These are phyloP conservation scores for Aureobasidium musti DNA, from an alignment of 2,329 filamentous ascomycete genomes.

Conservation along the genomic window DNA sequence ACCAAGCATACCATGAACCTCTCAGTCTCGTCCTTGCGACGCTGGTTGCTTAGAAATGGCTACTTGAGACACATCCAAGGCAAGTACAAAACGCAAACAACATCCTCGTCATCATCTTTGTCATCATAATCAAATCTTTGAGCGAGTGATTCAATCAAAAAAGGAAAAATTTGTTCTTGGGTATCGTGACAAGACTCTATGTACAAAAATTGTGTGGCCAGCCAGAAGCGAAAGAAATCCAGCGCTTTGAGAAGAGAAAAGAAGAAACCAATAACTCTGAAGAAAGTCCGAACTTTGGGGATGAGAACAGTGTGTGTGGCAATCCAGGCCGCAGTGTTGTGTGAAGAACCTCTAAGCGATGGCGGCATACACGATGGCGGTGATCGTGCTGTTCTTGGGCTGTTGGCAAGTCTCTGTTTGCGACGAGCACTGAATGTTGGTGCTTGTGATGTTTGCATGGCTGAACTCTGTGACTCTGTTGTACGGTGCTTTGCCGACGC, in stretches of 20 bases:
- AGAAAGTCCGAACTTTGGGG: not conserved
- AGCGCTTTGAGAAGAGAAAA: not conserved
- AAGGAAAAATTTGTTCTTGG: not conserved
- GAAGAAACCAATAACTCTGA: not conserved
- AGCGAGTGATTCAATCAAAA: too few species aligned
- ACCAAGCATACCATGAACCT: too few species aligned
- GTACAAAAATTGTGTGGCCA: not conserved
- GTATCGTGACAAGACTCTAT: conserved; percentile 12
- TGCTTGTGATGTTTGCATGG: conserved; percentile 20
- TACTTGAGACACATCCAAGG: not conserved
- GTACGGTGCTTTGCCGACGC: conserved; percentile 18
- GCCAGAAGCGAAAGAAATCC: not conserved
- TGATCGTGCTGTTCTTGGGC: conserved; percentile 4
- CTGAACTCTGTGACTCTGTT: conserved; percentile 21
- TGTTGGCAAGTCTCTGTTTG: conserved; percentile 1
- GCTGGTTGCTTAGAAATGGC: too few species aligned
- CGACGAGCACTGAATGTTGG: not conserved
- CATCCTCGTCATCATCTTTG: too few species aligned
- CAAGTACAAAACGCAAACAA: not conserved
- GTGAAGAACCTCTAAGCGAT: not conserved
- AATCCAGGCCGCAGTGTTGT: not conserved
- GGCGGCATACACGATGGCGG: not conserved
- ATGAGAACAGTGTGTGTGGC: not conserved
- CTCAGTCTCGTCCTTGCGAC: too few species aligned
- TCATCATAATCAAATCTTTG: too few species aligned